Conservation (phyloP, 768 basidiomycete genomes). For the Strobilomyces echinocephalus region DNA sequence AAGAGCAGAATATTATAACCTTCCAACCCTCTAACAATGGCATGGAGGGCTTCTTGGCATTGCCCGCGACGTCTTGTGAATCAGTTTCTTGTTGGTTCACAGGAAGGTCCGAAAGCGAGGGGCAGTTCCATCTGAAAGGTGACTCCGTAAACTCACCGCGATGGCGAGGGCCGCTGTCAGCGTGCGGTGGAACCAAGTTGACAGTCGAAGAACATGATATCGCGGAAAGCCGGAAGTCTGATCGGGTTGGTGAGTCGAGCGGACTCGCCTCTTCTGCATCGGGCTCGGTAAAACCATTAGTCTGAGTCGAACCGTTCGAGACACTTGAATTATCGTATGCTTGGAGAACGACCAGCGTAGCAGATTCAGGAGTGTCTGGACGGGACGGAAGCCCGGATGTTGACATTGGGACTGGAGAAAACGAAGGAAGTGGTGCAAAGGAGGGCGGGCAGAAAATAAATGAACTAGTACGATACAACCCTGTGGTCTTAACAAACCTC, state of each 20-base stretch:
- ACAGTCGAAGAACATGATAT: conserved; percentile 21
- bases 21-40: conserved; percentile 48
- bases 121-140: conserved; percentile 30
- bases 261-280: conserved; percentile 8
- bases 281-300: neutral
- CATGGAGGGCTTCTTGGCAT: conserved; percentile 9
- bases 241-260: conserved; percentile 13
- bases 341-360: conserved; percentile 27
- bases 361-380: conserved; percentile 24
- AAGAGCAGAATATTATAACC: conserved; percentile 51
- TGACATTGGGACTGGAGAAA: conserved; percentile 11
- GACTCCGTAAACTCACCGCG: conserved; percentile 24
- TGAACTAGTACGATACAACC: conserved; percentile 1
- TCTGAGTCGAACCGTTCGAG: neutral
- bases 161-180: conserved; percentile 1
- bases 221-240: conserved; percentile 22
- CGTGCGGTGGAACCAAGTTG: conserved; percentile 22
- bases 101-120: conserved; percentile 21
- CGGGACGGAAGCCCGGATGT: conserved; percentile 5
- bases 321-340: conserved; percentile 17
- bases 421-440: conserved; percentile 1
- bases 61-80: neutral
- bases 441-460: conserved; percentile 19
- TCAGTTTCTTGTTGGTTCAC: conserved; percentile 2
- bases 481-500: neutral